Percentiles rank a stretch among this genome's conserved stretches.
Evolutionary conservation across 1,284 basidiomycete species (phyloP).

Genomic region (Mrakiaceae sp.): DNA sequence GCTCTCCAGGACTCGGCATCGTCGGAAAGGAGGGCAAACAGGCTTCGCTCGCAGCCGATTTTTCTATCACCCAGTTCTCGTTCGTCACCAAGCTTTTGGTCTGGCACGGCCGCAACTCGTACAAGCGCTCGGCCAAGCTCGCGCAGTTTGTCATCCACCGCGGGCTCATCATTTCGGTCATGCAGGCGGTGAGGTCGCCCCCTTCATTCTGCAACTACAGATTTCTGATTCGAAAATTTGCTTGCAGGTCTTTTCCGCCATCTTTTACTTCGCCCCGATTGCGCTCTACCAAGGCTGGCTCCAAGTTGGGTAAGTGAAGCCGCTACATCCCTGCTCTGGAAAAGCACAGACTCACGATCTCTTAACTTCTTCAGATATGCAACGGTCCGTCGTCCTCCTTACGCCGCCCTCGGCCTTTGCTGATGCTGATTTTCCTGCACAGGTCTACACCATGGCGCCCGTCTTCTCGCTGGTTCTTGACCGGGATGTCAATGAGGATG

Average conservation of each 20-base stretch:
- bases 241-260: constrained; percentile 89
- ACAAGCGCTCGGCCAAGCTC: constrained; percentile 92
- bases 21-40: constrained; percentile 99
- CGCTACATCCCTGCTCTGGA: no score
- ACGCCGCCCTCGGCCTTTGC: no score
- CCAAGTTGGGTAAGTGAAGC: constrained; percentile 93
- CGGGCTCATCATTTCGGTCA: constrained; percentile 83
- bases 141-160: constrained; percentile 98
- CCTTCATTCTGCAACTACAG: background rate
- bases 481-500: constrained; percentile 87
- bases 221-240: background rate
- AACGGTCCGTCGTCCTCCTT: no score
- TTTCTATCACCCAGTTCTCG: constrained; percentile 93
- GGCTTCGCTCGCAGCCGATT: constrained; percentile 89
- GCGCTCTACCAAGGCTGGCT: constrained; percentile 97
- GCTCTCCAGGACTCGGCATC: constrained; percentile 70
- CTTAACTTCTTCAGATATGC: no score
- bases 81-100: constrained; percentile 87
- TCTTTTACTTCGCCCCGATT: constrained; percentile 98
- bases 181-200: constrained; percentile 21
- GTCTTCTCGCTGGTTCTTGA: constrained; percentile 96
- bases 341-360: no score
- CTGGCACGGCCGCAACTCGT: constrained; percentile 83
- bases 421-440: background rate
- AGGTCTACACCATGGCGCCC: constrained; percentile 45